A percentile compares a stretch with the other conserved stretches of the same genome.
Evolutionary conservation across 164 flowering plant genomes (phyloP).

Genomic region (Amborella trichopoda): DNA sequence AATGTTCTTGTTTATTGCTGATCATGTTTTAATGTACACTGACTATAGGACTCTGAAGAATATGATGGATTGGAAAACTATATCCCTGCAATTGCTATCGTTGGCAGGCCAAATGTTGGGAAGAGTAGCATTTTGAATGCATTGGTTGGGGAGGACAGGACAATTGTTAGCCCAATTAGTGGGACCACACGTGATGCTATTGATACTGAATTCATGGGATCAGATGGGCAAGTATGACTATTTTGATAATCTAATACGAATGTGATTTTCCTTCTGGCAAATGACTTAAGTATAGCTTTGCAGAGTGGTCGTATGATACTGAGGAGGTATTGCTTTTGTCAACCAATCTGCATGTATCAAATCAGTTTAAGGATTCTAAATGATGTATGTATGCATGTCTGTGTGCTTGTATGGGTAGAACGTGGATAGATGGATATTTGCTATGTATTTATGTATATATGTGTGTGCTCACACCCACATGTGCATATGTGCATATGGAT

Average conservation of each 20-base stretch:
- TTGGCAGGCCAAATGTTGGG: constrained; percentile 98
- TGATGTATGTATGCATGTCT: too few species aligned
- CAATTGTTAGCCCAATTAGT: constrained; percentile 94
- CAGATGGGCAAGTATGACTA: constrained; percentile 75
- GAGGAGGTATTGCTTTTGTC: too few species aligned
- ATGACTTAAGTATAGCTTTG: too few species aligned
- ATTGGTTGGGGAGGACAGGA: constrained; percentile 85
- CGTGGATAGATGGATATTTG: too few species aligned
- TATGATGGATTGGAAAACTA: constrained; percentile 40
- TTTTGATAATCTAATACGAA: not conserved
- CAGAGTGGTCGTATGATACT: too few species aligned
- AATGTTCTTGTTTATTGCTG: too few species aligned
- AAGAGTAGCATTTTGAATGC: constrained; percentile 98
- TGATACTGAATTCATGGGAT: constrained; percentile 78
- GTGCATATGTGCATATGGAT: too few species aligned
- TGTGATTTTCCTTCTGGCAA: too few species aligned
- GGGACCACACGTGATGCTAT: constrained; percentile 99
- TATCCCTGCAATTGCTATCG: constrained; percentile 81
- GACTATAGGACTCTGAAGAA: constrained; percentile 14
- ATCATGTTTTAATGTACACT: too few species aligned
- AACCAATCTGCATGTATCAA: too few species aligned
- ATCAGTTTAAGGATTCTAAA: too few species aligned
- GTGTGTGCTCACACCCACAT: not conserved
- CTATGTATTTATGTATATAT: not conserved
- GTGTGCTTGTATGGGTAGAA: too few species aligned